Conservation (phyloP, 495 filamentous ascomycete genomes). For the Evansstolkia leycettana region DNA sequence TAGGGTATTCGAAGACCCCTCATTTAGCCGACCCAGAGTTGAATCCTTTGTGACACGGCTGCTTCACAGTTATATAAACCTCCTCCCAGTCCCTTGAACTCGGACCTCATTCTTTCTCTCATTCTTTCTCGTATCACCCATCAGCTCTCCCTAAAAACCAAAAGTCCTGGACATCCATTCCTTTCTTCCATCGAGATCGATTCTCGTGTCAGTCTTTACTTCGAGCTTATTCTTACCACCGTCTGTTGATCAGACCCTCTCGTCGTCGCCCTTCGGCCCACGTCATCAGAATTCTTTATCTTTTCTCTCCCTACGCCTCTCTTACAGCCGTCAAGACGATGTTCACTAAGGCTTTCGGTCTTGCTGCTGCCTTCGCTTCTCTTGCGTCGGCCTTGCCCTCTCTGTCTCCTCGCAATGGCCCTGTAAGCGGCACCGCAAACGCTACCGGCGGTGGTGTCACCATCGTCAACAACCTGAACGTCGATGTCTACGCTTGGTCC, state of each 20-base stretch:
- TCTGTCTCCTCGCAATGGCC: conserved; percentile 12
- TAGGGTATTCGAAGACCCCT: too few species aligned
- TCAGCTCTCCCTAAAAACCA: conserved; percentile 10
- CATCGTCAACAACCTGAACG: conserved; percentile 27
- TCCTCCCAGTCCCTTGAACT: conserved; percentile 1
- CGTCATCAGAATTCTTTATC: background rate
- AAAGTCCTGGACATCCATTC: conserved; percentile 7
- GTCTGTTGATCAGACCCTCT: conserved; percentile 16
- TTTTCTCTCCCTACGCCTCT: too few species aligned
- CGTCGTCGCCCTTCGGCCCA: background rate
- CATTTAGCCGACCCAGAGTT: background rate
- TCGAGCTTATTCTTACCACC: background rate
- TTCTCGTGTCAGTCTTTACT: conserved; percentile 11
- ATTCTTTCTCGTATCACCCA: conserved; percentile 3
- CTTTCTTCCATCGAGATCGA: conserved; percentile 14
- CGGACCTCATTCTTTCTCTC: background rate
- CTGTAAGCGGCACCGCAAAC: conserved; percentile 5
- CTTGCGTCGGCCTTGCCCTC: conserved; percentile 26
- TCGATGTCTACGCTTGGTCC: conserved; percentile 31
- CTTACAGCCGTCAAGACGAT: conserved; percentile 26
- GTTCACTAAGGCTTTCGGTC: conserved; percentile 31
- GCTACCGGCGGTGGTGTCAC: conserved; percentile 16
- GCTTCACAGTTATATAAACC: background rate
- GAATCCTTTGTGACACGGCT: background rate
- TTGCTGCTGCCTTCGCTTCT: conserved; percentile 24